Conservation (phyloP, 371 early-diverging fungal genomes). For the Massospora cicadina region DNA sequence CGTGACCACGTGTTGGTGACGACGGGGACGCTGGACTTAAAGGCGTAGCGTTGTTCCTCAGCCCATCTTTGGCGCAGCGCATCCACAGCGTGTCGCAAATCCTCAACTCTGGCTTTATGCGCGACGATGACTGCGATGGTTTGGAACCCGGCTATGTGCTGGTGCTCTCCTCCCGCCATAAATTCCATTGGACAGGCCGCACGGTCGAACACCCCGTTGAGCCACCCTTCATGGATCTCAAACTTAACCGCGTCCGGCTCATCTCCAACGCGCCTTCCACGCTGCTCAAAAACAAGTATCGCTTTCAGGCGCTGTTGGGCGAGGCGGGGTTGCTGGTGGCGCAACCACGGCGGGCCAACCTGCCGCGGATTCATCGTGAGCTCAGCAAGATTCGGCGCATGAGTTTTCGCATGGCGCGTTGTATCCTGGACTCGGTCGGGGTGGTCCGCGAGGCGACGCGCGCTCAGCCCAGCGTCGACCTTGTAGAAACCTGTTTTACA, state of each 20-base stretch:
- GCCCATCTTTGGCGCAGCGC: neutral
- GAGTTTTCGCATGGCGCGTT: conserved; percentile 33
- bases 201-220: conserved; percentile 21
- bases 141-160: conserved; percentile 26
- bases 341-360: conserved; percentile 37
- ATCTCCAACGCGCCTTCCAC: conserved; percentile 34
- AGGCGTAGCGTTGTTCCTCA: conserved; percentile 5
- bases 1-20: conserved; percentile 13
- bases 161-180: conserved; percentile 32
- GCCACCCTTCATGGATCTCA: conserved; percentile 28
- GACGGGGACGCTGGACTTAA: conserved; percentile 13
- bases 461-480: conserved; percentile 41
- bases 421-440: conserved; percentile 30
- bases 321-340: conserved; percentile 26
- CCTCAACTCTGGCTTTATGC: conserved; percentile 1
- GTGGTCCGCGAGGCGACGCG: conserved; percentile 31
- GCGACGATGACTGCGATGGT: conserved; percentile 1
- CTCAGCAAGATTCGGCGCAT: conserved; percentile 40
- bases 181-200: conserved; percentile 37
- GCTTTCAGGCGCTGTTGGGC: conserved; percentile 28
- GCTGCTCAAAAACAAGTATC: conserved; percentile 25
- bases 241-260: conserved; percentile 41
- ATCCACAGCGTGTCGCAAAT: neutral
- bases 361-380: conserved; percentile 33
- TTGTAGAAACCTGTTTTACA: conserved; percentile 64